Percentiles rank a stretch among this genome's conserved stretches.
These are phyloP conservation scores for Juglanconis sp. DNA, from an alignment of 2,329 filamentous ascomycete genomes.

Conservation along the genomic window DNA sequence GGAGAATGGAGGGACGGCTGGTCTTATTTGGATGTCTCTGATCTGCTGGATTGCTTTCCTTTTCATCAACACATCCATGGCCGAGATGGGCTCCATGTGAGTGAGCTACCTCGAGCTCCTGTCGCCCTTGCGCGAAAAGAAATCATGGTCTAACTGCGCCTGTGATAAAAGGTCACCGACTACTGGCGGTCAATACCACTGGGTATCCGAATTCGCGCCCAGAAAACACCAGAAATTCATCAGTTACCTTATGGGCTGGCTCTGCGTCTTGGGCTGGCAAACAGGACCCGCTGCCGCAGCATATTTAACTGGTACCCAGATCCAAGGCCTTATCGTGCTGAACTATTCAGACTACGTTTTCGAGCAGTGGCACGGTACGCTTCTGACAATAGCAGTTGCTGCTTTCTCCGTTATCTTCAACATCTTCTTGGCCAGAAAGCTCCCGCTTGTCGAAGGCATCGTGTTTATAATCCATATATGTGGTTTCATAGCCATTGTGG, in stretches of 20 bases:
- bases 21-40: slow-evolving; percentile 41
- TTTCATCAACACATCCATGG: slow-evolving; percentile 40
- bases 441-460: slow-evolving; percentile 41
- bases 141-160: background rate
- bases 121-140: no score
- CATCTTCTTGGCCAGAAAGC: slow-evolving; percentile 35
- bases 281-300: slow-evolving; percentile 36
- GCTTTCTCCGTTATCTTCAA: slow-evolving; percentile 42
- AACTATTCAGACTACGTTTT: no score
- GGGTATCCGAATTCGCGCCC: slow-evolving; percentile 37
- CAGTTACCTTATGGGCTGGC: slow-evolving; percentile 50
- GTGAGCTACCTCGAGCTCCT: slow-evolving; percentile 31
- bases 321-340: slow-evolving; percentile 18
- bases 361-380: no score
- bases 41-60: slow-evolving; percentile 37
- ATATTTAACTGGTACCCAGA: slow-evolving; percentile 41
- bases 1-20: slow-evolving; percentile 42
- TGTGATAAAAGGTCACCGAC: slow-evolving; percentile 37
- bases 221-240: slow-evolving; percentile 47
- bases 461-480: slow-evolving; percentile 41
- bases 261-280: slow-evolving; percentile 46
- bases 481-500: slow-evolving; percentile 41
- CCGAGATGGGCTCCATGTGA: slow-evolving; percentile 37
- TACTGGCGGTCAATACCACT: no score
- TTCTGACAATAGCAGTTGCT: background rate